Evolutionary conservation across 73 alveolate genomes (phyloP).

Genomic region (Paramecium sonneborni): DNA sequence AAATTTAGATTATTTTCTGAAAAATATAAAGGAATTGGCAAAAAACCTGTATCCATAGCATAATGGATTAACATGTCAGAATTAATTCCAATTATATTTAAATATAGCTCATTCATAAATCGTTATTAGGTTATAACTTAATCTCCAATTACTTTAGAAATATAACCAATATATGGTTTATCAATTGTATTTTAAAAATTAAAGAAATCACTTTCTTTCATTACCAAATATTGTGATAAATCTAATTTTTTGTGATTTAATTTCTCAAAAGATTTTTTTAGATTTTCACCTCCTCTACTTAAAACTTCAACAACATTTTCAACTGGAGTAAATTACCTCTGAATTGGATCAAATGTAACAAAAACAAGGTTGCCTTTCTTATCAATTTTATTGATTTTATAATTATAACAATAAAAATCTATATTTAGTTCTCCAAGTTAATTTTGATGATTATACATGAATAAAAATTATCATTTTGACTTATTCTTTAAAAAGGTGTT

Average conservation of each 20-base stretch:
- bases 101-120: background rate
- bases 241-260: background rate
- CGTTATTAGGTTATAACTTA: background rate
- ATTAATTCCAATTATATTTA: background rate
- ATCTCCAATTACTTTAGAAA: background rate
- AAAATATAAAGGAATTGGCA: background rate
- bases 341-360: background rate
- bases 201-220: background rate
- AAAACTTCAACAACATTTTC: background rate
- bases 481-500: too few species aligned
- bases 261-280: background rate
- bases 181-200: background rate
- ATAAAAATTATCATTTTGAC: too few species aligned
- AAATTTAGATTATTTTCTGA: background rate
- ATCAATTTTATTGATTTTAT: background rate
- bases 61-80: background rate
- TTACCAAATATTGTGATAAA: background rate
- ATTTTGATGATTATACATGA: background rate
- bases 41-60: background rate
- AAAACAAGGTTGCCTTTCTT: background rate
- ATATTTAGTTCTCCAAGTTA: background rate
- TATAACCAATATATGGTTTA: background rate
- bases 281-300: background rate
- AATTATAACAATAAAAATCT: background rate
- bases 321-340: background rate